Evolutionary conservation across 2,329 filamentous ascomycete species (phyloP).

Genomic region (Hypoxylon sp.): DNA sequence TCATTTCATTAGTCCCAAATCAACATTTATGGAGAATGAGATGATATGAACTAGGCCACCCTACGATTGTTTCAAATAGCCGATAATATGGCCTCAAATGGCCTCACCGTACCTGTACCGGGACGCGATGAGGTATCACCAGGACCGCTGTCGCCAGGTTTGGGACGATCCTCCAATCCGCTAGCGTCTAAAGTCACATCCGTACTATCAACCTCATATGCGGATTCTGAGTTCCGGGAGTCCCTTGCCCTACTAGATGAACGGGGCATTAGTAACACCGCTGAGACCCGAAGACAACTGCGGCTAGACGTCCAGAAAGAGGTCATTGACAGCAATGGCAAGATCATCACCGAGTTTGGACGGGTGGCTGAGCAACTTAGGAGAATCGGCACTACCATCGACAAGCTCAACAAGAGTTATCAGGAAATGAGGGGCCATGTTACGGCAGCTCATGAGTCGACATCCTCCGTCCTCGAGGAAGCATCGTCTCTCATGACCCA

Average conservation of each 20-base stretch:
- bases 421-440: constrained; percentile 85
- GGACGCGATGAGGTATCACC: constrained; percentile 48
- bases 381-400: constrained; percentile 84
- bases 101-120: constrained; percentile 49
- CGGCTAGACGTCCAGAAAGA: constrained; percentile 90
- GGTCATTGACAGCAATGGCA: constrained; percentile 91
- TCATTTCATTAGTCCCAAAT: neutral
- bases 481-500: constrained; percentile 80
- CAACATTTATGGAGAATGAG: constrained; percentile 9
- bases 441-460: constrained; percentile 80
- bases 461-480: constrained; percentile 81
- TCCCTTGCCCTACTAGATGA: constrained; percentile 84
- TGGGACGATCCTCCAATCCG: constrained; percentile 69
- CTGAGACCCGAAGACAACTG: constrained; percentile 83
- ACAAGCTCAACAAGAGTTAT: constrained; percentile 83
- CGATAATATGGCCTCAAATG: constrained; percentile 53
- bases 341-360: constrained; percentile 90
- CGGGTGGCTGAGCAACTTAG: constrained; percentile 92
- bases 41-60: constrained; percentile 18
- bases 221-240: constrained; percentile 91
- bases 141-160: constrained; percentile 53
- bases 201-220: constrained; percentile 92
- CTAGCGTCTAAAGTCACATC: constrained; percentile 86
- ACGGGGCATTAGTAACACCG: constrained; percentile 78
- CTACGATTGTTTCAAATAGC: constrained; percentile 14